Percentiles rank a stretch among this genome's conserved stretches.
phyloP scores from a whole-genome alignment of 495 filamentous ascomycete species.

The Hyaloscypha finlandica region DNA sequence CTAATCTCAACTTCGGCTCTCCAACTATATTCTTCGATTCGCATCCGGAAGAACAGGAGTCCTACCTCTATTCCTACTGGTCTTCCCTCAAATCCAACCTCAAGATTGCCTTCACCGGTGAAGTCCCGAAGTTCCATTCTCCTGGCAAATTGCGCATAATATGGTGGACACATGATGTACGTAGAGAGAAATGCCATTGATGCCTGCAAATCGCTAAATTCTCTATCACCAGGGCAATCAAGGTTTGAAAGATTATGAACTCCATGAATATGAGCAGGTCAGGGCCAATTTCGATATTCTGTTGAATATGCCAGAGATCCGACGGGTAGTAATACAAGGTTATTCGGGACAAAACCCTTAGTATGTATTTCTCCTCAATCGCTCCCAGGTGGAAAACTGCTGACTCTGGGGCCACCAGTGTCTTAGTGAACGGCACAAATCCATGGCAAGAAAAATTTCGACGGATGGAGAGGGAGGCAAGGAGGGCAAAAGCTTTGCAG shows the following conservation, averaged over 20 bases:
- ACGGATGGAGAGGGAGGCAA: constrained; percentile 1
- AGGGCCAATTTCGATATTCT: constrained; percentile 23
- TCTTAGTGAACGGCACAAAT: not conserved
- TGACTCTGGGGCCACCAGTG: constrained; percentile 1
- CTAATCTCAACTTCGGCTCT: constrained; percentile 23
- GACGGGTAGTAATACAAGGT: constrained; percentile 18
- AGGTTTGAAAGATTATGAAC: constrained; percentile 25
- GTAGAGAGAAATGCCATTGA: not conserved
- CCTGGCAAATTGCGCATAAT: constrained; percentile 23
- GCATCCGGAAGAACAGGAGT: constrained; percentile 28
- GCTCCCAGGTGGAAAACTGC: not conserved
- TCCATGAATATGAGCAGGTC: constrained; percentile 21
- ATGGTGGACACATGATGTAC: constrained; percentile 19
- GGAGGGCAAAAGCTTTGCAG: constrained; percentile 6
- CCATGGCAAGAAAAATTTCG: constrained; percentile 8
- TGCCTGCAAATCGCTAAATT: not conserved
- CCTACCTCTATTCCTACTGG: constrained; percentile 27
- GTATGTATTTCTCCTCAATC: not conserved
- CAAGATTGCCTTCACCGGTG: constrained; percentile 23
- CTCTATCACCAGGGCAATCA: constrained; percentile 9
- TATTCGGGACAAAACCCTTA: constrained; percentile 27
- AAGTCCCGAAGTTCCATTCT: constrained; percentile 21
- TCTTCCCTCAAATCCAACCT: constrained; percentile 21
- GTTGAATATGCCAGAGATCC: constrained; percentile 16
- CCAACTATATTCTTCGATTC: constrained; percentile 29